Base-by-base conservation (phyloP, 225 moss, liverwort and hornwort genomes). In the Sphagnum contortum region DNA sequence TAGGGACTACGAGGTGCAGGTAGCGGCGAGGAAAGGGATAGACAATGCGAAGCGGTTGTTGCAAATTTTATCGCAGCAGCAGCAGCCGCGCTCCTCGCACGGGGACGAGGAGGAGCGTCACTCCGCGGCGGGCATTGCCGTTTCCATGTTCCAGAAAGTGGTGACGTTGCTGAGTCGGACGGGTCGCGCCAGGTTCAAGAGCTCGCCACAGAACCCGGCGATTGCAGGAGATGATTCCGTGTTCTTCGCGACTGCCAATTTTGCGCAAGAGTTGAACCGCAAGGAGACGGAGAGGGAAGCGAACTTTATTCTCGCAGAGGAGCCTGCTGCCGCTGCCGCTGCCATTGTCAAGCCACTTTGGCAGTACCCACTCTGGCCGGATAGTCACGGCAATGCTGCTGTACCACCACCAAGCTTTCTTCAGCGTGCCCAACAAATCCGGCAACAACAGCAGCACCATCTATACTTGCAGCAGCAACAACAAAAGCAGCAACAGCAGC, bases 151-250 rank as follows among this genome's bases (percentile, higher is more conserved):
- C 48, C 84, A 88, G 77, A 88, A 84, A 69, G 81, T 80, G 2
- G 81, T 84, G 12, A 75, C 88, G 0, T 55, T 88, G 29, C 29
- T 84, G 45, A 85, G 81, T 52, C 72, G 84, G 29, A 88, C 84
- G n/a, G 88, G 88, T 8, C 88, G 84, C 44, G 88, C 88, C 3
- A 76, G 88, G 55, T 88, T 88, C 60, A 76, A 84, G n/a, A 72
- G 84, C 48, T 68, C 80, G 7, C 65, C 74, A 8, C 66, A 29
- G 29, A 29, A 29, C 29, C 29, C 29, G 29, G 29, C 68, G 50
- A 51, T 60, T 52, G 45, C 54, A 44, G 45, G 65, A 11, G 53
- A 65, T 9, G 79, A 71, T 46, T 55, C 57, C 63, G 70, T 77
- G 44, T 73, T 79, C 54, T 58, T 72, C 5, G 81, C 80, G 59